These are phyloP conservation scores for Wickerhamiella kurtzmanii DNA, from an alignment of 805 yeast species.

Conservation along the genomic window DNA sequence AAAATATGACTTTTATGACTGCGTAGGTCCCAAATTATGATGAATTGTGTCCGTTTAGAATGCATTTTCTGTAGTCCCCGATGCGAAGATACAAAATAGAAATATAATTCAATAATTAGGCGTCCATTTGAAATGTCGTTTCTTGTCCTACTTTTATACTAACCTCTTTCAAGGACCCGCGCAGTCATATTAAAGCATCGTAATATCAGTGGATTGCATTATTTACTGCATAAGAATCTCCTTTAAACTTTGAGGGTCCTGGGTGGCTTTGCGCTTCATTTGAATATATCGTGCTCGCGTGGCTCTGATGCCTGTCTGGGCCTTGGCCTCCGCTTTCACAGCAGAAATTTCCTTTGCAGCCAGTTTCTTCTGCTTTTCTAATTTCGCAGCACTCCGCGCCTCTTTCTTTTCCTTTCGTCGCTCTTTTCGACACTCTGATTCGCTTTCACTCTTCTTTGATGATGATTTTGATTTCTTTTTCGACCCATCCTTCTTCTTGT, in stretches of 20 bases:
- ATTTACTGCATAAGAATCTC: conserved; percentile 81
- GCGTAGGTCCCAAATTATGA: too few species aligned
- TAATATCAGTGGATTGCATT: too few species aligned
- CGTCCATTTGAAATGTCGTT: too few species aligned
- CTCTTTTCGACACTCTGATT: too few species aligned
- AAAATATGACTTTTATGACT: too few species aligned
- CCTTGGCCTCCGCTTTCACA: conserved; percentile 6
- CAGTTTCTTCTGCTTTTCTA: neutral
- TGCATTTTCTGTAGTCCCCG: too few species aligned
- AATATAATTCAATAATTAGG: too few species aligned
- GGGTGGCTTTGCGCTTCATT: conserved; percentile 82
- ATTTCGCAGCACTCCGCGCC: conserved; percentile 1
- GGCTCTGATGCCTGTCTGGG: conserved; percentile 38
- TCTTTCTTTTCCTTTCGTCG: conserved; percentile 1
- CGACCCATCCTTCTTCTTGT: conserved; percentile 10
- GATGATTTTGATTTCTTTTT: conserved; percentile 2
- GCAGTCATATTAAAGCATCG: too few species aligned
- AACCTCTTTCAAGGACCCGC: too few species aligned
- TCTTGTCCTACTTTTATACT: too few species aligned
- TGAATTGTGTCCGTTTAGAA: too few species aligned
- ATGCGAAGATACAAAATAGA: too few species aligned
- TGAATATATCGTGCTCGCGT: conserved; percentile 78
- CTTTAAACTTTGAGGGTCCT: conserved; percentile 77
- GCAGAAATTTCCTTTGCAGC: neutral
- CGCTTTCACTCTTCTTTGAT: conserved; percentile 6